A percentile compares a stretch with the other conserved stretches of the same genome.
Evolutionary conservation across 2,329 filamentous ascomycete species (phyloP).

Genomic region (Chalaropsis ovoidea): DNA sequence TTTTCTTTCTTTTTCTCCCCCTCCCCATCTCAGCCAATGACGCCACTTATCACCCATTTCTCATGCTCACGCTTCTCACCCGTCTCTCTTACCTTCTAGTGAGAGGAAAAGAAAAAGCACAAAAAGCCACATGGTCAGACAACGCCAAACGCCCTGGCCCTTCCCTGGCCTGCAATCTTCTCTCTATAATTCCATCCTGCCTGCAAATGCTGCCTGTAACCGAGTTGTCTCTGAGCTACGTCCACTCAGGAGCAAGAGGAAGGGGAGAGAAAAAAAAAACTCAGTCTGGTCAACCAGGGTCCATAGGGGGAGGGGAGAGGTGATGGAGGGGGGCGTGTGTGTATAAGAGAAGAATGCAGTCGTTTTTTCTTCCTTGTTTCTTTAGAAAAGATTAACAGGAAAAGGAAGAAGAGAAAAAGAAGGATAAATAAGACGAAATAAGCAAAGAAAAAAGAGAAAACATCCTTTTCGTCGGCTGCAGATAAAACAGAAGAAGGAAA

Average conservation of each 20-base stretch:
- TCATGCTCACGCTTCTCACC: too few species aligned
- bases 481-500: neutral
- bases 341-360: neutral
- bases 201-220: slow-evolving; percentile 21
- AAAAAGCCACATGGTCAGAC: slow-evolving; percentile 14
- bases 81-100: neutral
- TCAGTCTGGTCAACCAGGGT: neutral
- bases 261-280: slow-evolving; percentile 3
- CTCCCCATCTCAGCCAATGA: slow-evolving; percentile 5
- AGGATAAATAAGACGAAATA: neutral
- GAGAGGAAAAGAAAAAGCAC: neutral
- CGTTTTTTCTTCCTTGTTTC: neutral
- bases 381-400: neutral
- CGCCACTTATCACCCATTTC: neutral
- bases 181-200: slow-evolving; percentile 17
- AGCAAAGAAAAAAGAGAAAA: neutral
- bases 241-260: neutral
- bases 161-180: slow-evolving; percentile 5
- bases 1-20: neutral
- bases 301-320: neutral
- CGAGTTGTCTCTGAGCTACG: slow-evolving; percentile 1
- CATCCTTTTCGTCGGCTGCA: neutral
- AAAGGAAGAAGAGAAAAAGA: neutral
- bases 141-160: neutral
- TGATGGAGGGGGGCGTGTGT: neutral